A percentile compares a stretch with the other conserved stretches of the same genome.
Conservation (phyloP, 2,329 filamentous ascomycete species). For the Ustulina deusta region DNA sequence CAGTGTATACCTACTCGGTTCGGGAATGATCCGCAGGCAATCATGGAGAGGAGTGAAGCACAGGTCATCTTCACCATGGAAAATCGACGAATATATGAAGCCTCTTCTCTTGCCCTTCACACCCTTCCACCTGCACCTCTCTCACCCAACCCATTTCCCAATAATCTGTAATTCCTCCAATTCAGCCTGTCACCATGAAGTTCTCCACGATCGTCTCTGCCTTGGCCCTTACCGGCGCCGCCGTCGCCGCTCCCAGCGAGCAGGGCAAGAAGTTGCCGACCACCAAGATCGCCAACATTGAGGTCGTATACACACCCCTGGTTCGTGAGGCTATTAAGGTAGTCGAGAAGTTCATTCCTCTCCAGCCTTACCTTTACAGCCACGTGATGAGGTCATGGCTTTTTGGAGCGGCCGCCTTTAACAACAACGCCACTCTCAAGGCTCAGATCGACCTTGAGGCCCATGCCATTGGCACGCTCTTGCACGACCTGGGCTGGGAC, state of each 20-base stretch:
- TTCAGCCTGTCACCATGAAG: slow-evolving; percentile 33
- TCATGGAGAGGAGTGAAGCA: background rate
- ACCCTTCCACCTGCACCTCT: background rate
- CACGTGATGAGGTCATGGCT: slow-evolving; percentile 40
- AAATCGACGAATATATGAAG: slow-evolving; percentile 22
- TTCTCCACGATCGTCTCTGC: slow-evolving; percentile 31
- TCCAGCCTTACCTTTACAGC: slow-evolving; percentile 40
- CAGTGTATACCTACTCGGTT: background rate
- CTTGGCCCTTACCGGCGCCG: slow-evolving; percentile 32
- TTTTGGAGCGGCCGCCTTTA: slow-evolving; percentile 39
- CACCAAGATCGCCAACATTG: slow-evolving; percentile 37
- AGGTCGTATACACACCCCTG: slow-evolving; percentile 37
- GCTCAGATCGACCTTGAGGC: slow-evolving; percentile 37
- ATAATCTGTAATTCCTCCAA: slow-evolving; percentile 2
- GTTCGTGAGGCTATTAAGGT: slow-evolving; percentile 33
- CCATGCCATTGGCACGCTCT: slow-evolving; percentile 35
- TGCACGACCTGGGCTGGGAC: slow-evolving; percentile 40
- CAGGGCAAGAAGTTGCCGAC: slow-evolving; percentile 34
- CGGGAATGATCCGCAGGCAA: background rate
- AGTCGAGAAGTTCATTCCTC: slow-evolving; percentile 39
- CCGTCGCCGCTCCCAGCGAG: slow-evolving; percentile 26
- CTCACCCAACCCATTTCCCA: background rate
- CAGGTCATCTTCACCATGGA: background rate
- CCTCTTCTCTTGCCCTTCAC: background rate
- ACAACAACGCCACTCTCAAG: slow-evolving; percentile 40